phyloP scores from a whole-genome alignment of 768 basidiomycete genomes.

The Kondoa malvinella region DNA sequence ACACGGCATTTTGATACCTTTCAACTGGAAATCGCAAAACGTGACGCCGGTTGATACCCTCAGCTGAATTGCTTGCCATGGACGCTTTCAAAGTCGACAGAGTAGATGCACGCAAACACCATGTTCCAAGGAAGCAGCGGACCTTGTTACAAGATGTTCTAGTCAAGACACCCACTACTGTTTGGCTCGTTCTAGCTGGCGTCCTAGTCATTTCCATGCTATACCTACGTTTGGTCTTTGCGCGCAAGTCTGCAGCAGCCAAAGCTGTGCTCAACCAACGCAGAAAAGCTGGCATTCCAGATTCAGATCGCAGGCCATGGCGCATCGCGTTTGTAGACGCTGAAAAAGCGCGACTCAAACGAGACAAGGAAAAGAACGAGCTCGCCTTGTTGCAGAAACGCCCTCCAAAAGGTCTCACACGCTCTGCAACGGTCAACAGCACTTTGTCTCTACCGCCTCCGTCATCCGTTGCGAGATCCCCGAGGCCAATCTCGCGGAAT shows the following conservation, averaged over 20 bases:
- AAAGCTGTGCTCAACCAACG: not conserved
- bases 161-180: not conserved
- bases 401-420: not conserved
- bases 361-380: not conserved
- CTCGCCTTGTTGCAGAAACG: not conserved
- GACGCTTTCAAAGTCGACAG: not conserved
- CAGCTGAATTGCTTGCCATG: not conserved
- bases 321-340: slow-evolving; percentile 1
- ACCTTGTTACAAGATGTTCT: not conserved
- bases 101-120: not conserved
- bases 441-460: not conserved
- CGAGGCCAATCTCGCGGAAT: no score
- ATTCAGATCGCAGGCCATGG: not conserved
- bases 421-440: not conserved
- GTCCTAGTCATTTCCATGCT: not conserved
- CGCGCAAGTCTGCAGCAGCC: not conserved
- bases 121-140: not conserved
- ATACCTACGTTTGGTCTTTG: not conserved
- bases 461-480: not conserved
- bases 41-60: no score
- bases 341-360: not conserved
- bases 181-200: not conserved
- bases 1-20: no score
- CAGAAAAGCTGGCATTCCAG: slow-evolving; percentile 1
- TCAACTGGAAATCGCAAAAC: no score